Percentiles rank a stretch among this genome's conserved stretches.
Evolutionary conservation across 805 yeast species (phyloP).

Genomic region (Ogataea salicorniae): DNA sequence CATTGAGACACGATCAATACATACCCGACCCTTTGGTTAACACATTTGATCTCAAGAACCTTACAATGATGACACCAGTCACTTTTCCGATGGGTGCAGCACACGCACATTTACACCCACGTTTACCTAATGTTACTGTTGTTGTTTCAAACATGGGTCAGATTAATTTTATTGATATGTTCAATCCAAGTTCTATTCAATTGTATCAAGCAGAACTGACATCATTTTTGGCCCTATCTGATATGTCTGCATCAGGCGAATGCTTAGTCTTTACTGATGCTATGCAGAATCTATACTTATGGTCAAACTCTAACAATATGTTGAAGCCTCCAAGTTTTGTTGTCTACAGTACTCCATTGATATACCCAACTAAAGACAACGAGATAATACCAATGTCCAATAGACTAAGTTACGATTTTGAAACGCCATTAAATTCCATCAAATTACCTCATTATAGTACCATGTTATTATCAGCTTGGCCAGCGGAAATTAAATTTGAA

Average conservation of each 20-base stretch:
- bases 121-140: conserved; percentile 68
- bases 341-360: conserved; percentile 41
- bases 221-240: conserved; percentile 43
- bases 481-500: conserved; percentile 54
- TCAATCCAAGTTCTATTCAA: conserved; percentile 64
- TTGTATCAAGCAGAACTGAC: conserved; percentile 62
- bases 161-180: conserved; percentile 77
- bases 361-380: conserved; percentile 42
- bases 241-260: conserved; percentile 69
- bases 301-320: conserved; percentile 51
- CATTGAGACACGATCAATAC: conserved; percentile 54
- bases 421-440: conserved; percentile 59
- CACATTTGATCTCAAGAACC: conserved; percentile 70
- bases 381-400: conserved; percentile 28
- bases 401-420: conserved; percentile 36
- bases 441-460: conserved; percentile 88
- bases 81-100: conserved; percentile 90
- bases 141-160: conserved; percentile 77
- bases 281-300: conserved; percentile 55
- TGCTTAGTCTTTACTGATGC: conserved; percentile 66
- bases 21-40: conserved; percentile 76
- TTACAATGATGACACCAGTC: conserved; percentile 70
- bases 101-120: conserved; percentile 80
- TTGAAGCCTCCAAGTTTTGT: conserved; percentile 32
- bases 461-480: conserved; percentile 76